Conservation (phyloP, 1,139 yeast genomes). For the Suhomyces maxii region DNA sequence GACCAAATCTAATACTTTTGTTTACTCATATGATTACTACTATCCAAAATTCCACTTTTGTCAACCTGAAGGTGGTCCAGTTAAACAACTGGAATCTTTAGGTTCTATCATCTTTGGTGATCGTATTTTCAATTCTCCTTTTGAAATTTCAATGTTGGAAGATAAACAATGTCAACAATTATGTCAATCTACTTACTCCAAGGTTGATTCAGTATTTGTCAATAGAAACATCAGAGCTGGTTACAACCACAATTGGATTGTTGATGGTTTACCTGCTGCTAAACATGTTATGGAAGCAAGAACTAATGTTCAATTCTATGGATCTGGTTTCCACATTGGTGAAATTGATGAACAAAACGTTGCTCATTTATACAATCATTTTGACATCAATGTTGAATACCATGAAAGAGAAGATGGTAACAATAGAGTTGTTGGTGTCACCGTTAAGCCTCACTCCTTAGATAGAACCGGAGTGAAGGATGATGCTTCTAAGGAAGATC, state of each 20-base stretch:
- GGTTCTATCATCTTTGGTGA: conserved; percentile 96
- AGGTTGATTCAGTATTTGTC: conserved; percentile 70
- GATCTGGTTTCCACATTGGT: conserved; percentile 83
- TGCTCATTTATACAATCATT: conserved; percentile 76
- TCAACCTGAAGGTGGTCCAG: conserved; percentile 64
- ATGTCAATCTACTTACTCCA: conserved; percentile 62
- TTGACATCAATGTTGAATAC: conserved; percentile 74
- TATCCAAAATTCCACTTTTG: conserved; percentile 84
- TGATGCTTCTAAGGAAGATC: conserved; percentile 28
- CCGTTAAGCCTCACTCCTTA: conserved; percentile 69
- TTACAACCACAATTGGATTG: conserved; percentile 86
- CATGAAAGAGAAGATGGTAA: conserved; percentile 70
- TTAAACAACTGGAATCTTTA: conserved; percentile 81
- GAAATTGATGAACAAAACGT: conserved; percentile 45
- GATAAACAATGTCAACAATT: conserved; percentile 63
- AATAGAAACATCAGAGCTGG: conserved; percentile 78
- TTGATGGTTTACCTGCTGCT: conserved; percentile 95
- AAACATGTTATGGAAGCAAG: conserved; percentile 53
- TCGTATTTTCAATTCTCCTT: conserved; percentile 91
- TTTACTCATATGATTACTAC: conserved; percentile 83
- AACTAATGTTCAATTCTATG: conserved; percentile 63
- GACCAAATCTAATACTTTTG: conserved; percentile 47
- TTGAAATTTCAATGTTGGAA: conserved; percentile 74
- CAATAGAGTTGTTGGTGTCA: conserved; percentile 88
- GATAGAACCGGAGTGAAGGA: conserved; percentile 36